Evolutionary conservation across 768 basidiomycete species (phyloP).

Genomic region (Podaxis mareebaensis): DNA sequence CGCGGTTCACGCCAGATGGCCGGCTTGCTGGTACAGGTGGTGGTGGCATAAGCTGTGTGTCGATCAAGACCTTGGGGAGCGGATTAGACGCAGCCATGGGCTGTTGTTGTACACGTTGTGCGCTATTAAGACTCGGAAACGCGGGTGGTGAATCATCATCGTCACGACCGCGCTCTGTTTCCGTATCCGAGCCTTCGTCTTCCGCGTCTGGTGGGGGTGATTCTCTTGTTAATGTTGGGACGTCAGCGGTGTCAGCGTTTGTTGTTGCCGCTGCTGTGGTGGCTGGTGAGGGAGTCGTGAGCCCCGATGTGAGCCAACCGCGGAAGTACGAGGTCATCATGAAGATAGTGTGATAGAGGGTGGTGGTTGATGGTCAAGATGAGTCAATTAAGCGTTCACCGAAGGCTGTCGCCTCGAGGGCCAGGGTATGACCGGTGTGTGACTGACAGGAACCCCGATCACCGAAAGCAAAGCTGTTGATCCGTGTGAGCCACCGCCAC

Average conservation of each 20-base stretch:
- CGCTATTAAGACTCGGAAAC: conserved; percentile 73
- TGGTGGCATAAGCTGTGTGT: conserved; percentile 57
- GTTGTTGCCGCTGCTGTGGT: conserved; percentile 25
- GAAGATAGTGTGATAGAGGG: background rate
- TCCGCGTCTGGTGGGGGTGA: conserved; percentile 46
- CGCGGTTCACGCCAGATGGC: conserved; percentile 32
- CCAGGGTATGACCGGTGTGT: background rate
- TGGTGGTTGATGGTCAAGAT: conserved; percentile 15
- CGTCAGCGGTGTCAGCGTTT: conserved; percentile 21
- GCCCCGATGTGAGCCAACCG: conserved; percentile 51
- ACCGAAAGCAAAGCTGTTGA: background rate
- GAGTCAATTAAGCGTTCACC: background rate
- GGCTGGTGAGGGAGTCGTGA: conserved; percentile 25
- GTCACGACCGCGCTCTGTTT: conserved; percentile 35
- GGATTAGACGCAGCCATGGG: background rate
- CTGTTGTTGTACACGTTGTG: conserved; percentile 53
- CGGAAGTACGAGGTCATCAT: conserved; percentile 61
- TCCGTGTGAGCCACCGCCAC: background rate
- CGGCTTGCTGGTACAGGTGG: conserved; percentile 47
- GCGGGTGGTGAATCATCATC: conserved; percentile 67
- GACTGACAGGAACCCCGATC: background rate
- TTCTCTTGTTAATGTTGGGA: conserved; percentile 36
- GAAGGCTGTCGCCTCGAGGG: background rate
- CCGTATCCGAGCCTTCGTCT: conserved; percentile 36
- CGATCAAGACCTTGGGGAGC: conserved; percentile 39